Conservation (phyloP, 2,329 filamentous ascomycete species). For the Lasiodiplodia sp. region DNA sequence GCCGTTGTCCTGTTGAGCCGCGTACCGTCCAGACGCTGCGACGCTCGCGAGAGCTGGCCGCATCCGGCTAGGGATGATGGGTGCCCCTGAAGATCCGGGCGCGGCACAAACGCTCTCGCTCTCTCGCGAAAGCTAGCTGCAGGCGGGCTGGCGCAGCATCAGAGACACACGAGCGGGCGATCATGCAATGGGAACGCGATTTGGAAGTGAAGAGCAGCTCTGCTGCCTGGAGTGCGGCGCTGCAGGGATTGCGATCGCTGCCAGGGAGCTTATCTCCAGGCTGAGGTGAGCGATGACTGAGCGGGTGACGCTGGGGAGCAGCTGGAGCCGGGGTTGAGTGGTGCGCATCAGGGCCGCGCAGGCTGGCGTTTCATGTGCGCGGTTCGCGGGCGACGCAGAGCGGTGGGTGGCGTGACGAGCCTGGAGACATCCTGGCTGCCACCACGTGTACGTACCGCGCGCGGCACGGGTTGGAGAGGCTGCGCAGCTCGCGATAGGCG, state of each 20-base stretch:
- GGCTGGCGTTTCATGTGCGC: slow-evolving; percentile 25
- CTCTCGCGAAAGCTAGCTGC: slow-evolving; percentile 5
- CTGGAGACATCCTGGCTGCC: slow-evolving; percentile 1
- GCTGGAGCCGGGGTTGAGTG: slow-evolving; percentile 25
- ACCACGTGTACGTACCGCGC: background rate
- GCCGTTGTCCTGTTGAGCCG: slow-evolving; percentile 20
- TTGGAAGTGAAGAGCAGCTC: slow-evolving; percentile 10
- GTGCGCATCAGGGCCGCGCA: slow-evolving; percentile 10
- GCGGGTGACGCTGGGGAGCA: slow-evolving; percentile 19
- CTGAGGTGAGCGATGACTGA: slow-evolving; percentile 21
- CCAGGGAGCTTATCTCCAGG: slow-evolving; percentile 27
- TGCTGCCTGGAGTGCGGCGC: slow-evolving; percentile 24
- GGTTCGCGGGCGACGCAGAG: slow-evolving; percentile 15
- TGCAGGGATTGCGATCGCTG: slow-evolving; percentile 25
- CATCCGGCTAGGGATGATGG: slow-evolving; percentile 11
- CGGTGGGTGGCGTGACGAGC: slow-evolving; percentile 24
- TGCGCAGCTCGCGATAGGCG: slow-evolving; percentile 3
- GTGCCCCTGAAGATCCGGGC: slow-evolving; percentile 28
- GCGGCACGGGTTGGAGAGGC: slow-evolving; percentile 2
- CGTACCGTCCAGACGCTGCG: background rate
- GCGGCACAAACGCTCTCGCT: slow-evolving; percentile 10
- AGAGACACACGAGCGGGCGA: slow-evolving; percentile 19
- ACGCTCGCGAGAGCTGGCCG: background rate
- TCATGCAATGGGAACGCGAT: slow-evolving; percentile 16
- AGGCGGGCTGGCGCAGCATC: slow-evolving; percentile 20